Conservation (phyloP, 1,284 basidiomycete species). For the Exobasidium rhododendri region DNA sequence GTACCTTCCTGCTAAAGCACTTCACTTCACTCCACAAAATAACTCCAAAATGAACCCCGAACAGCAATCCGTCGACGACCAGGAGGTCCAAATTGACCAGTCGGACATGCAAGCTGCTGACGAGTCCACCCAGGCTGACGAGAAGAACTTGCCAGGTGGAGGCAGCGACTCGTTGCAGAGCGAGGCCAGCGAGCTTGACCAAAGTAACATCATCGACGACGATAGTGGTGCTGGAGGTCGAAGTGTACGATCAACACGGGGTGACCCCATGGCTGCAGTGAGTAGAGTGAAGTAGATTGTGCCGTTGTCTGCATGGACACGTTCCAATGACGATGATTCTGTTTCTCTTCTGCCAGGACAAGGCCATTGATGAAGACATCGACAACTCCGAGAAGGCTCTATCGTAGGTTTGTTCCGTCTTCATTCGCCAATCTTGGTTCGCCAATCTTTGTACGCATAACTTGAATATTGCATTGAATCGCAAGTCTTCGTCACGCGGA, state of each 20-base stretch:
- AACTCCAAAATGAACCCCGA: not conserved
- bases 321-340: too few relatives aligned
- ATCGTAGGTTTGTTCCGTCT: too few relatives aligned
- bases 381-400: conserved; percentile 1
- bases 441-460: too few relatives aligned
- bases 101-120: not conserved
- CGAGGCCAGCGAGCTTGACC: conserved; percentile 2
- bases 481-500: too few relatives aligned
- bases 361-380: conserved; percentile 1
- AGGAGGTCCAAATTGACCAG: not conserved
- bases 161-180: not conserved
- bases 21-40: too few relatives aligned
- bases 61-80: not conserved
- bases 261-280: conserved; percentile 12
- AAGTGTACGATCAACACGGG: not conserved
- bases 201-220: conserved; percentile 7
- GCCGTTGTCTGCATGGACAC: too few relatives aligned
- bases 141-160: not conserved
- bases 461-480: too few relatives aligned
- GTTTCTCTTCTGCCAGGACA: not conserved
- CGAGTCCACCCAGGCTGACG: not conserved
- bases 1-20: too few relatives aligned
- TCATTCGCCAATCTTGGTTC: too few relatives aligned
- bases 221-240: conserved; percentile 1
- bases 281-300: not conserved